phyloP scores from a whole-genome alignment of 2,329 filamentous ascomycete genomes.

The Neopestalotiopsis sp. region DNA sequence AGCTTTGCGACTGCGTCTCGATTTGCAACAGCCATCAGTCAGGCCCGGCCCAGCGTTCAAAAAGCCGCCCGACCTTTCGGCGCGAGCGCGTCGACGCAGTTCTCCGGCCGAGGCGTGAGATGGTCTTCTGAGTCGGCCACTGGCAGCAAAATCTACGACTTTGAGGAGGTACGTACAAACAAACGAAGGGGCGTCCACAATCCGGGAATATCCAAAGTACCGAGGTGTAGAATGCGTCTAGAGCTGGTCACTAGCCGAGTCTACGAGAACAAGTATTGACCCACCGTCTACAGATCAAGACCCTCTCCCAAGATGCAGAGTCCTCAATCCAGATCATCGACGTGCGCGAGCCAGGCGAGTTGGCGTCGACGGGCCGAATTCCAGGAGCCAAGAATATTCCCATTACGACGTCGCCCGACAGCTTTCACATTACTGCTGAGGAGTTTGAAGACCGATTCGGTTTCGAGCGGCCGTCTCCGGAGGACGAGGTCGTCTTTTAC shows the following conservation, averaged over 20 bases:
- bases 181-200: background rate
- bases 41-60: background rate
- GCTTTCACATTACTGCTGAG: slow-evolving; percentile 74
- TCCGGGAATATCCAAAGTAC: background rate
- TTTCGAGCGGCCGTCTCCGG: slow-evolving; percentile 65
- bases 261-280: background rate
- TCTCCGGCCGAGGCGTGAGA: slow-evolving; percentile 17
- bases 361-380: slow-evolving; percentile 70
- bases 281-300: slow-evolving; percentile 25
- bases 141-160: slow-evolving; percentile 34
- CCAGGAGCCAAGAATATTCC: slow-evolving; percentile 85
- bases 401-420: slow-evolving; percentile 76
- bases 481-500: slow-evolving; percentile 75
- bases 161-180: slow-evolving; percentile 34
- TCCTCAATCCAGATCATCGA: slow-evolving; percentile 46
- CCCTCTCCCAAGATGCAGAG: slow-evolving; percentile 20
- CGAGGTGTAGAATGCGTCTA: too few species aligned
- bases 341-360: slow-evolving; percentile 75
- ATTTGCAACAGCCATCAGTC: background rate
- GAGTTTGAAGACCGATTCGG: slow-evolving; percentile 87
- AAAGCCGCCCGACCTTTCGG: background rate
- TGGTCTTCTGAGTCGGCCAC: slow-evolving; percentile 31
- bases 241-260: background rate
- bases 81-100: background rate
- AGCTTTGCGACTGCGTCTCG: slow-evolving; percentile 3